Evolutionary conservation across 2,329 filamentous ascomycete species (phyloP).

Genomic region (Phyllosticta citribraziliensis): DNA sequence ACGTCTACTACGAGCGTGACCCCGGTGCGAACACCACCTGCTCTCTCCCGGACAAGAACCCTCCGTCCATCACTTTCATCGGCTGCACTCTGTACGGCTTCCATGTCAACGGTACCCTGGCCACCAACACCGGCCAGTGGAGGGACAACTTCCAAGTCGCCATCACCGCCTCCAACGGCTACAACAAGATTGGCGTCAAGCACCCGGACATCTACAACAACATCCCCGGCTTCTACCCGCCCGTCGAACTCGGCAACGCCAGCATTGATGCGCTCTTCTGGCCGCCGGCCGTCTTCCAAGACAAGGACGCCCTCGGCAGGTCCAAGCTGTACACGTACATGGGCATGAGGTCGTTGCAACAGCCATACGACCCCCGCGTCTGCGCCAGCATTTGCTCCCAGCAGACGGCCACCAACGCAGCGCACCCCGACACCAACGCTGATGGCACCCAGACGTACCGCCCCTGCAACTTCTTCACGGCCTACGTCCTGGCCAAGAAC

Average conservation of each 20-base stretch:
- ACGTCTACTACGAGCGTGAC: conserved; percentile 17
- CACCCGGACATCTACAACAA: not conserved
- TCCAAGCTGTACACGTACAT: conserved; percentile 4
- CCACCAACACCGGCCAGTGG: conserved; percentile 20
- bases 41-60: not conserved
- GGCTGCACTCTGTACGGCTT: conserved; percentile 23
- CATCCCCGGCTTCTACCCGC: conserved; percentile 1
- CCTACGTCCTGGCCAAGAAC: conserved; percentile 9
- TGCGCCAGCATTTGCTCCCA: conserved; percentile 2
- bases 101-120: conserved; percentile 16
- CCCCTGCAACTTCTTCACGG: conserved; percentile 6
- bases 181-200: conserved; percentile 10
- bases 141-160: conserved; percentile 15
- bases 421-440: not conserved
- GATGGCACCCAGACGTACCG: not conserved
- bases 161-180: conserved; percentile 16
- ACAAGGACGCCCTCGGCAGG: conserved; percentile 1
- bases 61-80: conserved; percentile 15
- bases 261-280: not conserved
- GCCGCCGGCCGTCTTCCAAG: not conserved
- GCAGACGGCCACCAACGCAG: conserved; percentile 1
- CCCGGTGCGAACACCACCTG: conserved; percentile 8
- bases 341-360: not conserved
- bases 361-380: conserved; percentile 7
- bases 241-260: not conserved